Percentiles rank a stretch among this genome's conserved stretches.
phyloP scores from a whole-genome alignment of 2,329 filamentous ascomycete genomes.

The Amauroascus verrucosus region DNA sequence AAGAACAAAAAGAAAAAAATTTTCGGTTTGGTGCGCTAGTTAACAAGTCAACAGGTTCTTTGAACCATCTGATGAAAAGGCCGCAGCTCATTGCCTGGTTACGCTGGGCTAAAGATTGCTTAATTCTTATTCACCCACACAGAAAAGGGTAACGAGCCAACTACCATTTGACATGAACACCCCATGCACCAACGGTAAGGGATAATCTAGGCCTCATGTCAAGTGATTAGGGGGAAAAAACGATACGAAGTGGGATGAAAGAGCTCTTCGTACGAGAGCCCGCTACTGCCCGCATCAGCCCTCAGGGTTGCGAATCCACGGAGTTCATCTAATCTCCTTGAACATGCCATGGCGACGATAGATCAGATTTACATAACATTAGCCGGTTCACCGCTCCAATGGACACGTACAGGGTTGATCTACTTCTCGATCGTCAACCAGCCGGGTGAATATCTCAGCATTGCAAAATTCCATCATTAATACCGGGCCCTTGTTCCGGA shows the following conservation, averaged over 20 bases:
- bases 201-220: not conserved
- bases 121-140: conserved; percentile 7
- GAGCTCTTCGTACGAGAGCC: not conserved
- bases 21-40: not conserved
- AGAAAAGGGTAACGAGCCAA: not conserved
- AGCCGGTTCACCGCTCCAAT: conserved; percentile 6
- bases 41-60: not conserved
- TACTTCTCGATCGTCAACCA: not conserved
- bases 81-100: conserved; percentile 2
- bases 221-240: conserved; percentile 8
- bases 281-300: conserved; percentile 4
- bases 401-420: not conserved
- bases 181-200: not conserved
- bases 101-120: not conserved
- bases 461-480: not conserved
- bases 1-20: not conserved
- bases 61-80: conserved; percentile 7
- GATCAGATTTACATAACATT: not conserved
- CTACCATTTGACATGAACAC: not conserved
- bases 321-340: not conserved
- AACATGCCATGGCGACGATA: not conserved
- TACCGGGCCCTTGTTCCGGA: not conserved
- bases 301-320: not conserved
- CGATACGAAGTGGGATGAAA: conserved; percentile 6
- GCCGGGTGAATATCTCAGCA: not conserved